Evolutionary conservation across 2,329 filamentous ascomycete species (phyloP).

Genomic region (Cercospora nicotianae): DNA sequence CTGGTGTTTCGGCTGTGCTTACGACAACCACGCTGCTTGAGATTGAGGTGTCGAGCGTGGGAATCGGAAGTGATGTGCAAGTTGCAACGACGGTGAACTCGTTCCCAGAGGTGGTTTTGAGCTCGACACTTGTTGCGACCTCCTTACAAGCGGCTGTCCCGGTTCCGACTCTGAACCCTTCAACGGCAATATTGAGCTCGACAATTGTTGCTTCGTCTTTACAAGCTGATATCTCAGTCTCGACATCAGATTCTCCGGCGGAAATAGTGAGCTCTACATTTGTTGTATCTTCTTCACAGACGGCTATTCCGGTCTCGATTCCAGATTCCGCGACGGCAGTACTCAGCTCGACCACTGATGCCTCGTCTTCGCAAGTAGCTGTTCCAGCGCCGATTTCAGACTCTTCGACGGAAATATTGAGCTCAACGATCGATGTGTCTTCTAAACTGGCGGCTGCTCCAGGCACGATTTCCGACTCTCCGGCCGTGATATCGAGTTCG

Average conservation of each 20-base stretch:
- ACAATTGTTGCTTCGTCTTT: background rate
- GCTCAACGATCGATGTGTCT: no score
- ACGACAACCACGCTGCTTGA: background rate
- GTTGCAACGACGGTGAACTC: background rate
- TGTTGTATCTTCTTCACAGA: no score
- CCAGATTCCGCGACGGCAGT: background rate
- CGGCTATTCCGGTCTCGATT: no score
- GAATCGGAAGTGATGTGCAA: background rate
- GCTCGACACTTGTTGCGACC: background rate
- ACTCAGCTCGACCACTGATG: no score
- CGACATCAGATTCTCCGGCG: no score
- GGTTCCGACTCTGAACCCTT: background rate
- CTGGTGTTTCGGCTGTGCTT: background rate
- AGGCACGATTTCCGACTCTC: no score
- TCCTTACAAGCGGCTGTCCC: background rate
- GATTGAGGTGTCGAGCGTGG: background rate
- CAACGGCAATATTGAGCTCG: background rate
- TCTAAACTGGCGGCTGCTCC: no score
- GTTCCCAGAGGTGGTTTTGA: background rate
- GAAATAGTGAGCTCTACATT: no score
- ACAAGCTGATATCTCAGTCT: background rate
- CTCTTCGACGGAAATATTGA: no score
- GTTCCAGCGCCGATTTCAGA: no score
- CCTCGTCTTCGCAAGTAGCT: no score
- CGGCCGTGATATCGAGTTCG: no score